Percentiles rank a stretch among this genome's conserved stretches.
Conservation (phyloP, 108 stramenopile genomes). For the Cyclotella distinguenda region DNA sequence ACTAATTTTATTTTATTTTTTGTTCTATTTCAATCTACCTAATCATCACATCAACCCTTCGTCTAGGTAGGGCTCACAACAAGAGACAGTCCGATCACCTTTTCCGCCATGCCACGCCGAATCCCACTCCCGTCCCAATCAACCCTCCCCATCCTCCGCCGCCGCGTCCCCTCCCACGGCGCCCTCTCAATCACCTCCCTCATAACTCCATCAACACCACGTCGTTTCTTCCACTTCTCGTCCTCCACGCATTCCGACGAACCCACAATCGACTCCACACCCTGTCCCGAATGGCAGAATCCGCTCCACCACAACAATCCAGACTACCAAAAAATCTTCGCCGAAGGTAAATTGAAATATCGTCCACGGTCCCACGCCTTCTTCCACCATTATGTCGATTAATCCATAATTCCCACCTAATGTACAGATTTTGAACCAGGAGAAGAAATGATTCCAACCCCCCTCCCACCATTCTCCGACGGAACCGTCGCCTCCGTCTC, state of each 20-base stretch:
- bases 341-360: slow-evolving; percentile 21
- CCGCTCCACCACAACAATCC: slow-evolving; percentile 68
- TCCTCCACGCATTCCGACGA: neutral
- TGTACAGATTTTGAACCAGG: slow-evolving; percentile 55
- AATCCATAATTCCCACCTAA: slow-evolving; percentile 45
- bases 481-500: slow-evolving; percentile 32
- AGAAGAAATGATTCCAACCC: slow-evolving; percentile 61
- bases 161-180: neutral
- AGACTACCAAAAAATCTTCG: slow-evolving; percentile 47
- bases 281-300: slow-evolving; percentile 64
- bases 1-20: too few species aligned
- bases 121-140: neutral
- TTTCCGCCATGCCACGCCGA: neutral
- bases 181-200: neutral
- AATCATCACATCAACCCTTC: too few species aligned
- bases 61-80: too few species aligned
- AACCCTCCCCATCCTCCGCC: neutral
- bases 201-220: neutral
- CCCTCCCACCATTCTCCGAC: slow-evolving; percentile 66
- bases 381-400: slow-evolving; percentile 65
- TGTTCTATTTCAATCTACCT: too few species aligned
- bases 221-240: neutral
- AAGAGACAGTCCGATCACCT: too few species aligned
- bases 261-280: neutral
- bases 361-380: slow-evolving; percentile 18